Conservation (phyloP, 2,329 filamentous ascomycete genomes). For the Rachicladosporium sp. region DNA sequence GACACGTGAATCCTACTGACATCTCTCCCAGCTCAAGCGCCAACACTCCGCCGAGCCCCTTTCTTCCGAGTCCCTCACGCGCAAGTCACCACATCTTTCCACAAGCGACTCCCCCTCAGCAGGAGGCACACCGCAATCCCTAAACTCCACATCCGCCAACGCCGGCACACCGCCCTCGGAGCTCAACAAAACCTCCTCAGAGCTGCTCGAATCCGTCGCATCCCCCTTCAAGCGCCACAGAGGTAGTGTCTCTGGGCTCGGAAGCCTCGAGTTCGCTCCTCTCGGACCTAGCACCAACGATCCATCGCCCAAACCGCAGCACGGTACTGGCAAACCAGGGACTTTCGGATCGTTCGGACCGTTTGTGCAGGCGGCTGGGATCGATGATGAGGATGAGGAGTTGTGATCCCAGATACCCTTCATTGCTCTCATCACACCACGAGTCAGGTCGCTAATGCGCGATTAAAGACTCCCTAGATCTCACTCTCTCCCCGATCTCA, state of each 20-base stretch:
- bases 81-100: slow-evolving; percentile 31
- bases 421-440: too few species aligned
- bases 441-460: too few species aligned
- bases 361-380: background rate
- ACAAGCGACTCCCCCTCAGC: slow-evolving; percentile 28
- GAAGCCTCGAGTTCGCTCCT: slow-evolving; percentile 13
- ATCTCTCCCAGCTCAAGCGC: slow-evolving; percentile 54
- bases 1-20: slow-evolving; percentile 9
- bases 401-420: slow-evolving; percentile 22
- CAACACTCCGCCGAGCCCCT: slow-evolving; percentile 64
- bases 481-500: too few species aligned
- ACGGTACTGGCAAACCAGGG: slow-evolving; percentile 10
- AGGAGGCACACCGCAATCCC: slow-evolving; percentile 27
- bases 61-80: slow-evolving; percentile 27
- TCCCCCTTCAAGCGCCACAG: slow-evolving; percentile 68
- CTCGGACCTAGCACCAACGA: slow-evolving; percentile 12
- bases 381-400: slow-evolving; percentile 33
- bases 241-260: slow-evolving; percentile 40
- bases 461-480: too few species aligned
- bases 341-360: too few species aligned
- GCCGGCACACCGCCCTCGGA: slow-evolving; percentile 21
- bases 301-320: slow-evolving; percentile 8
- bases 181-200: slow-evolving; percentile 11
- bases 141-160: slow-evolving; percentile 19
- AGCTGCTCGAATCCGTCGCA: slow-evolving; percentile 44